A percentile compares a stretch with the other conserved stretches of the same genome.
Evolutionary conservation across 768 basidiomycete species (phyloP).

Genomic region (Trametes maxima): DNA sequence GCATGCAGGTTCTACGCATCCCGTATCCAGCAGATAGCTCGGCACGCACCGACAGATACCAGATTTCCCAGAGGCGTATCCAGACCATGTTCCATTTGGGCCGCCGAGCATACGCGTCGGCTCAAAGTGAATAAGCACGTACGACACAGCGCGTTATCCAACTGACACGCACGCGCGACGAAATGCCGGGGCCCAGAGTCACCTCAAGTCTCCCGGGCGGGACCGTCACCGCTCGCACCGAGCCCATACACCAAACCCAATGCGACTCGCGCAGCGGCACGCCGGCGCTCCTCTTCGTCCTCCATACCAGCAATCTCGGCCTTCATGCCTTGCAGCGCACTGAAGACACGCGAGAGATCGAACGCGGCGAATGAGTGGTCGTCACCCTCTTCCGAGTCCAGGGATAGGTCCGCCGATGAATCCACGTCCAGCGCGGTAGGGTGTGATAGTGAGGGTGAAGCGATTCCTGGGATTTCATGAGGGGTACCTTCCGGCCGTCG

Average conservation of each 20-base stretch:
- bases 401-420: constrained; percentile 17
- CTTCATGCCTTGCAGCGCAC: constrained; percentile 68
- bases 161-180: not conserved
- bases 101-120: not conserved
- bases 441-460: not conserved
- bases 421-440: constrained; percentile 3
- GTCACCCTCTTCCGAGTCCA: constrained; percentile 16
- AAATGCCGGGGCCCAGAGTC: not conserved
- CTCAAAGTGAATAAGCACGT: not conserved
- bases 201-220: constrained; percentile 5
- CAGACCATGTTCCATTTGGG: not conserved
- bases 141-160: not conserved
- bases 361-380: constrained; percentile 43
- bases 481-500: too few species aligned
- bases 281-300: constrained; percentile 62
- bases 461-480: too few species aligned
- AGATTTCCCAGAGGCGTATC: too few species aligned
- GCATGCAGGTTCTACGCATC: too few species aligned
- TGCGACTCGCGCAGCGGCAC: constrained; percentile 72
- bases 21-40: too few species aligned
- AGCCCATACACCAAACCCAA: constrained; percentile 75
- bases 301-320: constrained; percentile 71
- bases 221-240: constrained; percentile 27
- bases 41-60: too few species aligned
- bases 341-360: constrained; percentile 63